phyloP scores from a whole-genome alignment of 495 filamentous ascomycete genomes.

The Usnea hakonensis region DNA sequence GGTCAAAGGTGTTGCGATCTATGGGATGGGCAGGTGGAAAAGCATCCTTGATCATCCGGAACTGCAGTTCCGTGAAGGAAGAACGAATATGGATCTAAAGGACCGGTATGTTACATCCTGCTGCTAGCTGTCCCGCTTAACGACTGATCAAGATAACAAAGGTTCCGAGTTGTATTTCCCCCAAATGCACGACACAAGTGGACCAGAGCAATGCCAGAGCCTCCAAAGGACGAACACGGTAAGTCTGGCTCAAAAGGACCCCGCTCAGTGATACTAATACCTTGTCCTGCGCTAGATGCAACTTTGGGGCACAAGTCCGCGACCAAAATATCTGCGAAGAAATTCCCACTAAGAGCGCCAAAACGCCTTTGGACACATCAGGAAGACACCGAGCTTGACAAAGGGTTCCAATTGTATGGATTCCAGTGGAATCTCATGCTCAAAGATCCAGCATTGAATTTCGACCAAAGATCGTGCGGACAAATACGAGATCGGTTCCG shows the following conservation, averaged over 20 bases:
- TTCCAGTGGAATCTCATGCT: conserved; percentile 76
- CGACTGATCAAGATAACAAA: conserved; percentile 21
- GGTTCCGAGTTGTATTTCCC: conserved; percentile 20
- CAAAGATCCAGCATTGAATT: conserved; percentile 57
- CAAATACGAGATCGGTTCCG: conserved; percentile 79
- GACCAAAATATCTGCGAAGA: conserved; percentile 37
- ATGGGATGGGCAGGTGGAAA: conserved; percentile 85
- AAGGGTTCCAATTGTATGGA: conserved; percentile 67
- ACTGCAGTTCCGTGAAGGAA: conserved; percentile 67
- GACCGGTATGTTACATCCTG: conserved; percentile 47
- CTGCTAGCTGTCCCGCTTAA: neutral
- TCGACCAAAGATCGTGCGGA: conserved; percentile 61
- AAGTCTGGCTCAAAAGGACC: neutral
- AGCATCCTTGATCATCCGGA: conserved; percentile 68
- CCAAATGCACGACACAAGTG: conserved; percentile 10
- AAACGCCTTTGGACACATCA: conserved; percentile 59
- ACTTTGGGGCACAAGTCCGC: conserved; percentile 46
- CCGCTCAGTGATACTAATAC: neutral
- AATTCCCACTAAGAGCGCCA: conserved; percentile 21
- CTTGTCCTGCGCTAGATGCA: conserved; percentile 15
- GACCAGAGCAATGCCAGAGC: conserved; percentile 6
- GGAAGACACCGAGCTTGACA: conserved; percentile 70
- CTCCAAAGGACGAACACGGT: conserved; percentile 6
- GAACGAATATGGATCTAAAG: conserved; percentile 69
- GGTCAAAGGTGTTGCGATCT: conserved; percentile 66